Base-by-base conservation (phyloP, 495 filamentous ascomycete species). In the Parachaetomium inaequale region DNA sequence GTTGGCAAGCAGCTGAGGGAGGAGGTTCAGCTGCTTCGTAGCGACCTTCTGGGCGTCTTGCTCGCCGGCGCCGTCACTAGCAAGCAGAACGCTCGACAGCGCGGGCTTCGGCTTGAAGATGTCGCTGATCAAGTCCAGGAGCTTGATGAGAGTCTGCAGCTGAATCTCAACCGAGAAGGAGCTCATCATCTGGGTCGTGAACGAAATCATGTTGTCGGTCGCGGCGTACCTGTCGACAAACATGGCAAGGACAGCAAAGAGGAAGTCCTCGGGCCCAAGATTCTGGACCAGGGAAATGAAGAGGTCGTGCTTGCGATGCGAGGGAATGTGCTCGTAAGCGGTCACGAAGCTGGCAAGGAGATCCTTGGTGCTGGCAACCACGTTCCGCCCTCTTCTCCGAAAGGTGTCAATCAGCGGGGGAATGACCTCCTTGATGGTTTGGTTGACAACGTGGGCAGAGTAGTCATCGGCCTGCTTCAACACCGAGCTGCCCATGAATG, bases 251-350 rank as follows among this genome's bases (percentile, higher is more conserved):
- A 93, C 75, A 4, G 88, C 87, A 66, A 86, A 91, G 10, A 92
- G 74, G 68, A 93, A 96, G 43, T 96, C 91, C 29, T 87, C 80
- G 0, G 89, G 82, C 5, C 93, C 94, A 28, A 97, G 80, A 25
- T 90, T 96, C 65, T 88, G 83, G 26, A 92, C 83, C 32, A 98
- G 75, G 29, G 91, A 88, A 26, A 84, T 78, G 79, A 96, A 98
- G 5, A 98, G 75, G 40, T 86, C 84, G 19, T 88, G 81, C 59
- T 91, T 87, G 43, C 93, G 85, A 69, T 94, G 92, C 7, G 84
- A 81, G 4, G 94, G 94, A 61, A 98, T 90, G 69, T 98, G 93
- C 69, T 95, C 92, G 74, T 93, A 98, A 12, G 95, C 95, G 11
- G 89, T 90, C 21, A 89, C 90, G 71, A 98, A 98, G 75, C 92